A percentile compares a stretch with the other conserved stretches of the same genome.
These are phyloP conservation scores for Verticillium nonalfalfae DNA, from an alignment of 2,329 filamentous ascomycete genomes.

Conservation along the genomic window DNA sequence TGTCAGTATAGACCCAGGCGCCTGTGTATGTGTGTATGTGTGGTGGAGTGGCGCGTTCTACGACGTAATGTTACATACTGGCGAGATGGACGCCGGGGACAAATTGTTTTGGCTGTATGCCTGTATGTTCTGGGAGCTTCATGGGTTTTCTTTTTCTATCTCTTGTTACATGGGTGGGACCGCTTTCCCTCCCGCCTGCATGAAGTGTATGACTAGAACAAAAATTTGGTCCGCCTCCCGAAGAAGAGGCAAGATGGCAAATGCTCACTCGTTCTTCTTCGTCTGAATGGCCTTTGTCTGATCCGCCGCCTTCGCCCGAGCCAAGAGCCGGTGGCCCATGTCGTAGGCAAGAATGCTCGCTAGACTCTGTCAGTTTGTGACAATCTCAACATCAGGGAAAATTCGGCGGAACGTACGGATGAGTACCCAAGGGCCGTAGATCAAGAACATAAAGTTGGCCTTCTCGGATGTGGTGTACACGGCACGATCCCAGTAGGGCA, in stretches of 20 bases:
- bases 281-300: conserved; percentile 9
- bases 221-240: background rate
- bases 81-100: background rate
- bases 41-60: too few species aligned
- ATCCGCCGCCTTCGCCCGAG: conserved; percentile 27
- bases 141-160: background rate
- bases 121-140: background rate
- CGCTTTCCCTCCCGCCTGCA: background rate
- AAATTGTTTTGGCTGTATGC: background rate
- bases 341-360: conserved; percentile 44
- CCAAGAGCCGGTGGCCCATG: conserved; percentile 46
- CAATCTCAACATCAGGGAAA: background rate
- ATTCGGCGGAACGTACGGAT: conserved; percentile 38
- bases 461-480: conserved; percentile 38
- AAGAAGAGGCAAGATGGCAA: background rate
- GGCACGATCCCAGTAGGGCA: conserved; percentile 39
- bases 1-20: background rate
- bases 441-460: conserved; percentile 35
- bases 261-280: conserved; percentile 33
- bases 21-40: too few species aligned
- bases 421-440: conserved; percentile 45
- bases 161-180: background rate
- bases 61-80: background rate
- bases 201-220: background rate
- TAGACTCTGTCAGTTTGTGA: conserved; percentile 15